Percentiles rank a stretch among this genome's conserved stretches.
These are phyloP conservation scores for Vigna unguiculata DNA, from an alignment of 306 rosid genomes.

Conservation along the genomic window DNA sequence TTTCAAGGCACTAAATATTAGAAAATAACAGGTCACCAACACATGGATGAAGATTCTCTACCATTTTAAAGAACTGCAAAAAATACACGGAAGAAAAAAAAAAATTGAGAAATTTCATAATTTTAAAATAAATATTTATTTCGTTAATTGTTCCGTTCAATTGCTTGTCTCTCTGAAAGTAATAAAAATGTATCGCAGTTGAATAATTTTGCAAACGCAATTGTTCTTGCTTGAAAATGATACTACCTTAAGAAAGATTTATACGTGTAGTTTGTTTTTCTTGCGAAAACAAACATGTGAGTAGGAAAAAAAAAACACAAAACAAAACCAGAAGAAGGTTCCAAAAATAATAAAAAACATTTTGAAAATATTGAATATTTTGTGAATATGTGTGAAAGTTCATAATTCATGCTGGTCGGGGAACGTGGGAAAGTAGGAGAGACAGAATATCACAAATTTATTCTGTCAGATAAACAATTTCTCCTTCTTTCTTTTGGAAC, in stretches of 20 bases:
- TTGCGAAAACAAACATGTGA: background rate
- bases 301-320: constrained; percentile 17
- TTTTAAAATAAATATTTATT: background rate
- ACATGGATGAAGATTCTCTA: background rate
- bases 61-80: background rate
- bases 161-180: background rate
- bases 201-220: background rate
- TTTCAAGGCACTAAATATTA: background rate
- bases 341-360: constrained; percentile 5
- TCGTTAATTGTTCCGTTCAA: no score
- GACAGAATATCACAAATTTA: constrained; percentile 45
- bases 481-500: background rate
- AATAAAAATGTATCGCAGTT: background rate
- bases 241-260: background rate
- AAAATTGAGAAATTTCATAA: background rate
- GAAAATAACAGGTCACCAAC: constrained; percentile 1
- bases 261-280: background rate
- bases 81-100: background rate
- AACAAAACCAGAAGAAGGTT: constrained; percentile 33
- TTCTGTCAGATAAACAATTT: constrained; percentile 7
- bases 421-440: constrained; percentile 37
- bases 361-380: constrained; percentile 20
- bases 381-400: background rate
- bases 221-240: background rate
- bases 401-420: constrained; percentile 37